Conservation (phyloP, 2,329 filamentous ascomycete species). For the Decorospora gaudefroyi region DNA sequence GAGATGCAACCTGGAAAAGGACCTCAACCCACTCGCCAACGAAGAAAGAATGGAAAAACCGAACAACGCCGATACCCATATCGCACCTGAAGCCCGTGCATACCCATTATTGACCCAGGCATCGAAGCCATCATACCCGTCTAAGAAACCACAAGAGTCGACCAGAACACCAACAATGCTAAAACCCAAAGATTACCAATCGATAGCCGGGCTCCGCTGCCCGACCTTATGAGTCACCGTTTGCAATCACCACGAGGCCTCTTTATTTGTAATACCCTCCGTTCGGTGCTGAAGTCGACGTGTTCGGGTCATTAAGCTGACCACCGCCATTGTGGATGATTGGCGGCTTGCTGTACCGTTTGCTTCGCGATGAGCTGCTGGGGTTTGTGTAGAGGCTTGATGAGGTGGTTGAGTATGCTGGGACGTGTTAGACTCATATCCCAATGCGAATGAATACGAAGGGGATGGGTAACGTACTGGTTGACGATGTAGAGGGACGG, state of each 20-base stretch:
- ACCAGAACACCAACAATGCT: neutral
- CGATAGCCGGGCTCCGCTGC: neutral
- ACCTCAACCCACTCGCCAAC: constrained; percentile 8
- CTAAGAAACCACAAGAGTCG: neutral
- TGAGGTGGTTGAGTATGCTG: constrained; percentile 25
- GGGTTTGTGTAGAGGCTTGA: constrained; percentile 36
- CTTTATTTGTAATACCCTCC: constrained; percentile 37
- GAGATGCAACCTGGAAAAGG: constrained; percentile 12
- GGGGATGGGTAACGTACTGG: constrained; percentile 25
- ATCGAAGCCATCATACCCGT: neutral
- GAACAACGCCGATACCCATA: neutral
- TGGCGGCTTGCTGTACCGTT: constrained; percentile 37
- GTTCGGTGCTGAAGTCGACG: constrained; percentile 35
- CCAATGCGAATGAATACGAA: neutral
- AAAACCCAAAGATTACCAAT: neutral
- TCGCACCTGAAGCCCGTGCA: neutral
- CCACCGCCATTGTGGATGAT: constrained; percentile 41
- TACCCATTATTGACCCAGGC: neutral
- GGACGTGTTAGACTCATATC: constrained; percentile 11
- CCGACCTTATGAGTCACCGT: neutral
- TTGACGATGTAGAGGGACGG: constrained; percentile 34
- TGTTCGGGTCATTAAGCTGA: constrained; percentile 35
- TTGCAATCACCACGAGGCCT: neutral
- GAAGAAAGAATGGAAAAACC: neutral
- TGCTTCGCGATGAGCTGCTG: constrained; percentile 27